Conservation (phyloP, 1,284 basidiomycete genomes). For the Puccinia hordei region DNA sequence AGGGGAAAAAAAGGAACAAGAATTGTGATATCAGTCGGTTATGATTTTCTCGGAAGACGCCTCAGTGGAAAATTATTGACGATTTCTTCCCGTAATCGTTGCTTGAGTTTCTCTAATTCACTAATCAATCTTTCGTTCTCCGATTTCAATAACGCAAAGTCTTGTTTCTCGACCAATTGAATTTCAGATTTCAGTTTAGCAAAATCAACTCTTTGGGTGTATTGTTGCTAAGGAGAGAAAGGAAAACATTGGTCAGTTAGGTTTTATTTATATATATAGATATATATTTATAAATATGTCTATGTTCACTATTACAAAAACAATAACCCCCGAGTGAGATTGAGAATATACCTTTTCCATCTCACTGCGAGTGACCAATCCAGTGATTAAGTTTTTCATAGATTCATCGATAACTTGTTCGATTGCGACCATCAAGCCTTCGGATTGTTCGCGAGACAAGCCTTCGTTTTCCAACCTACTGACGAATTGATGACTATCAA, state of each 20-base stretch:
- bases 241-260: neutral
- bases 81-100: conserved; percentile 74
- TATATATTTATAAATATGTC: too few relatives aligned
- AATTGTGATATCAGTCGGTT: neutral
- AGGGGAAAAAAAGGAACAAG: neutral
- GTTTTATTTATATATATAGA: neutral
- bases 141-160: conserved; percentile 89
- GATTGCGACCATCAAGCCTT: conserved; percentile 91
- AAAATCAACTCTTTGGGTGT: conserved; percentile 96
- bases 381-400: conserved; percentile 62
- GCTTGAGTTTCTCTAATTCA: conserved; percentile 95
- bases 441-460: conserved; percentile 80
- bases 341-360: conserved; percentile 43
- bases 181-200: conserved; percentile 94
- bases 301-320: neutral
- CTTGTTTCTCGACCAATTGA: conserved; percentile 95
- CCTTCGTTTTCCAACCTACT: conserved; percentile 83
- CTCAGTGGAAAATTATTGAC: neutral
- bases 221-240: conserved; percentile 70
- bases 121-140: conserved; percentile 81
- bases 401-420: conserved; percentile 93
- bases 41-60: neutral
- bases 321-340: neutral
- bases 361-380: conserved; percentile 41
- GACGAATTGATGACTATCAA: conserved; percentile 92